Conservation (phyloP, 1,139 yeast genomes). For the Magnusiomyces suaveolens region DNA sequence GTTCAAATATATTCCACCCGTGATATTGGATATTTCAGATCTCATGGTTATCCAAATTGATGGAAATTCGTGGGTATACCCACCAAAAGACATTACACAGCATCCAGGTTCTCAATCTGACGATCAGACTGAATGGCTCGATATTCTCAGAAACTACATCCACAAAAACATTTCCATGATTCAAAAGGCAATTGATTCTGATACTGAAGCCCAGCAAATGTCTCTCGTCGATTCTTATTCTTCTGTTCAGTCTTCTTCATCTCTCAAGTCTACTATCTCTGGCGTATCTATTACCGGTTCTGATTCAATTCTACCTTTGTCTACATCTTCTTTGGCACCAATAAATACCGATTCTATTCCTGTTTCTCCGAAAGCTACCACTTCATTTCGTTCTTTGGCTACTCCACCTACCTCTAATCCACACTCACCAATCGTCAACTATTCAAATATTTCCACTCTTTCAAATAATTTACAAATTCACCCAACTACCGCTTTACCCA, state of each 20-base stretch:
- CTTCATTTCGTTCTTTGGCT: too few species aligned
- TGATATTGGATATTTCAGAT: constrained; percentile 43
- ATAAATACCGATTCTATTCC: too few species aligned
- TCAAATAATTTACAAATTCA: too few species aligned
- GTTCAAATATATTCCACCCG: constrained; percentile 49
- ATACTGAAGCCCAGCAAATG: background rate
- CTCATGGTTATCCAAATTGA: constrained; percentile 58
- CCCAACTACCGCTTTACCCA: too few species aligned
- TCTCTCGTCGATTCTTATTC: background rate
- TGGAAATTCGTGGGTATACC: constrained; percentile 52
- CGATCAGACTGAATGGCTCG: constrained; percentile 47
- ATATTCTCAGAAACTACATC: constrained; percentile 41
- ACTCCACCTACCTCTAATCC: too few species aligned
- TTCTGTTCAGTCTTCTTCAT: background rate
- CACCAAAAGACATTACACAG: constrained; percentile 37
- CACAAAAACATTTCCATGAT: constrained; percentile 20
- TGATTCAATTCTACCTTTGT: too few species aligned
- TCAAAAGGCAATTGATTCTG: constrained; percentile 7
- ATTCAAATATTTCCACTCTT: too few species aligned
- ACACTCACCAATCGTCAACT: too few species aligned
- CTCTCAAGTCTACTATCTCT: too few species aligned
- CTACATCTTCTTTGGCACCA: too few species aligned
- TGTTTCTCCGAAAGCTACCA: too few species aligned
- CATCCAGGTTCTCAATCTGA: constrained; percentile 31
- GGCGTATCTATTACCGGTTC: too few species aligned